Evolutionary conservation across 2,329 filamentous ascomycete genomes (phyloP).

Genomic region (Fusarium sp.): DNA sequence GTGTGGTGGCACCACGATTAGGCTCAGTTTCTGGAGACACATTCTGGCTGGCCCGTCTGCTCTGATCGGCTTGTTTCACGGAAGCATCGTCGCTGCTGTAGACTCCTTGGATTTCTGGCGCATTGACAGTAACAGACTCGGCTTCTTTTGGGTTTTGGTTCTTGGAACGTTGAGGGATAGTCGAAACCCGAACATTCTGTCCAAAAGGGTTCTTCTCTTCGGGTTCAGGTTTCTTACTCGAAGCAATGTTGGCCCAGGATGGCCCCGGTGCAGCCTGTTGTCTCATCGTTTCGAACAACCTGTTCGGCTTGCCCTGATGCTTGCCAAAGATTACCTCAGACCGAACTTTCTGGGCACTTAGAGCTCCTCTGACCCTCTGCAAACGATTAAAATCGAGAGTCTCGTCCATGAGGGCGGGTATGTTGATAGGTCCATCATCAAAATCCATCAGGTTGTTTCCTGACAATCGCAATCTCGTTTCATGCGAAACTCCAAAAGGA

Average conservation of each 20-base stretch:
- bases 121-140: too few species aligned
- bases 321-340: conserved; percentile 27
- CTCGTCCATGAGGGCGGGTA: conserved; percentile 30
- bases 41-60: neutral
- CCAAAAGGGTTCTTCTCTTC: conserved; percentile 20
- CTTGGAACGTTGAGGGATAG: neutral
- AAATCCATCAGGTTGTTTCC: conserved; percentile 31
- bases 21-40: neutral
- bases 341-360: neutral
- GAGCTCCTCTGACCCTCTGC: neutral
- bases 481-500: too few species aligned
- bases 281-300: conserved; percentile 38
- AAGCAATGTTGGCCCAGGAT: conserved; percentile 25
- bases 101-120: neutral
- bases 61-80: neutral
- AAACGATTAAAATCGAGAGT: too few species aligned
- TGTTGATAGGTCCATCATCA: conserved; percentile 17
- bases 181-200: conserved; percentile 14
- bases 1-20: too few species aligned
- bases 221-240: neutral
- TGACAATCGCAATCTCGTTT: neutral
- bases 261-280: conserved; percentile 27
- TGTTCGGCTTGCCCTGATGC: conserved; percentile 8
- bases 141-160: neutral
- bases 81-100: too few species aligned